These are phyloP conservation scores for Raphanus sativus DNA, from an alignment of 345 rosid genomes.

Conservation along the genomic window DNA sequence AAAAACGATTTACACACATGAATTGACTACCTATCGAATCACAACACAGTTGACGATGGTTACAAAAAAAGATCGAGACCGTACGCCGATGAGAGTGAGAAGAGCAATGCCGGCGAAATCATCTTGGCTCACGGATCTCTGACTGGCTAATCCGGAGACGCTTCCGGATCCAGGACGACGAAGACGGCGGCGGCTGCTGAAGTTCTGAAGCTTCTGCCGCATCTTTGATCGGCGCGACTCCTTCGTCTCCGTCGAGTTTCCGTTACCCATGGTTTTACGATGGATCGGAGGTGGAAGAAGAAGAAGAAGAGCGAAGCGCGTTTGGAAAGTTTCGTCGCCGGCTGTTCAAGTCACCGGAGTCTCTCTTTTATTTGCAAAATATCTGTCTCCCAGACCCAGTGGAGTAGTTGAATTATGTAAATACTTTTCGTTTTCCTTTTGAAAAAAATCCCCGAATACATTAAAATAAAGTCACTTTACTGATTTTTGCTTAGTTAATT, in stretches of 20 bases:
- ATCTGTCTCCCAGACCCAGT: not conserved
- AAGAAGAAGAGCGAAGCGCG: not conserved
- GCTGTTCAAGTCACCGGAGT: slow-evolving; percentile 8
- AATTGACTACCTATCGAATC: not conserved
- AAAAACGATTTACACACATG: not conserved
- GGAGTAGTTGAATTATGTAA: not conserved
- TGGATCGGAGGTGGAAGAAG: slow-evolving; percentile 19
- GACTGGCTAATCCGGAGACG: slow-evolving; percentile 27
- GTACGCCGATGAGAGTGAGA: slow-evolving; percentile 64
- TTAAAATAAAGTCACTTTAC: too few relatives aligned
- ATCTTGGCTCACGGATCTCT: slow-evolving; percentile 50
- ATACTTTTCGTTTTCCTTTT: not conserved
- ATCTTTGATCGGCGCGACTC: slow-evolving; percentile 46
- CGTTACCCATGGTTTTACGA: slow-evolving; percentile 33
- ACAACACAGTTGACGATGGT: not conserved
- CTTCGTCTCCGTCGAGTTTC: slow-evolving; percentile 34
- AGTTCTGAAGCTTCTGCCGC: slow-evolving; percentile 52
- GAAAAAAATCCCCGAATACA: too few relatives aligned
- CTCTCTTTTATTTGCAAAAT: not conserved
- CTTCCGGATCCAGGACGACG: slow-evolving; percentile 34
- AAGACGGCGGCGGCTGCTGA: slow-evolving; percentile 38
- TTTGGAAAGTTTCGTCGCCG: slow-evolving; percentile 3
- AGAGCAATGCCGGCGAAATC: slow-evolving; percentile 92
- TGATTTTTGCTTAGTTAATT: too few relatives aligned
- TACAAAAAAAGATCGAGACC: not conserved